Base-by-base conservation (phyloP, 2,329 filamentous ascomycete genomes). In the Stenocarpella maydis region DNA sequence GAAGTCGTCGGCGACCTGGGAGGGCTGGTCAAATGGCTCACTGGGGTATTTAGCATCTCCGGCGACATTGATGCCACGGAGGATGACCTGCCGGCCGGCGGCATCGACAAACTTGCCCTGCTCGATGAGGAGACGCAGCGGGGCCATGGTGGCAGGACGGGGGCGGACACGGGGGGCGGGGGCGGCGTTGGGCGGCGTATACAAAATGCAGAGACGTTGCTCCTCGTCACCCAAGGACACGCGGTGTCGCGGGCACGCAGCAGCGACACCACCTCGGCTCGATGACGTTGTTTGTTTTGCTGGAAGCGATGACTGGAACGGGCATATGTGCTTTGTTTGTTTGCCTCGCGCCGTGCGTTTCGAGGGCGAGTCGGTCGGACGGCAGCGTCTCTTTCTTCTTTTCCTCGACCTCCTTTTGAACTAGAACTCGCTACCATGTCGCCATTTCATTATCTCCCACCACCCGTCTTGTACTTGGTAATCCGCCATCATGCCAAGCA, bases 21-120 rank as follows among this genome's bases (percentile, higher is more conserved):
- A 97, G 6, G 94, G 94, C 66, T 92, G 85, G 73, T 97, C 85
- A 19, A 96, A 96, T 43, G 85, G 85, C 41, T 71, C 70, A 77
- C 91, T 93, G 37, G 96, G 96, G 69, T 93, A 91, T 82, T 99
- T 99, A 76, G 92, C 90, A 77, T 98, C 95, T 72, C 89, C 94
- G 45, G 95, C 94, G 72, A 97, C 88, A 77, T 99, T 99, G 84
- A 99, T 97, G 73, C 96, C 96, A 73, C 96, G 91, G 53, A 99
- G 85, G 2, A 93, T 91, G 68, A 99, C 89, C 81, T 98, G 92
- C 71, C 96, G 91, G 73, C 94, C 91, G 73, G 94, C 83, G 17
- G 84, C 79, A 79, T 99, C 97, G 72, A 93, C 89, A 81, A 99
- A 98, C 74, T 89, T 90, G 71, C 90, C 90, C 73, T 96, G 92